Evolutionary conservation across 2,329 filamentous ascomycete genomes (phyloP).

Genomic region (Aschersonia sp.): DNA sequence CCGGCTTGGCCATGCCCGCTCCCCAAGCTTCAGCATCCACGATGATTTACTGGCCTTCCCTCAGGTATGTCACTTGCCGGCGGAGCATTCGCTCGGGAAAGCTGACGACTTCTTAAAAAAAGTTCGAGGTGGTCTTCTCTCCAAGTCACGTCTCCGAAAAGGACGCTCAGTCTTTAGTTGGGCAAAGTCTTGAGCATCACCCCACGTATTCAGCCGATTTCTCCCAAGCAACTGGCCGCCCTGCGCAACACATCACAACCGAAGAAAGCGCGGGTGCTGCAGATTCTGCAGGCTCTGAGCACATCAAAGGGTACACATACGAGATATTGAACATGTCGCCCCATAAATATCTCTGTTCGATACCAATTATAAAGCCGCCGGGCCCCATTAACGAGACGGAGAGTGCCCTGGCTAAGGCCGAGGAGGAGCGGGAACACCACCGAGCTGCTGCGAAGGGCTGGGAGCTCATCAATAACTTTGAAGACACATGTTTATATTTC

Average conservation of each 20-base stretch:
- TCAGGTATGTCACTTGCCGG: conserved; percentile 42
- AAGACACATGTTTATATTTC: conserved; percentile 71
- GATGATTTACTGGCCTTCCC: conserved; percentile 80
- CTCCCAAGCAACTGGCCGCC: conserved; percentile 22
- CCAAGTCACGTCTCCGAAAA: conserved; percentile 57
- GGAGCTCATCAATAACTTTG: conserved; percentile 64
- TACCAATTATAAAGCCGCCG: conserved; percentile 52
- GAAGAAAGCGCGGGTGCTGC: conserved; percentile 2
- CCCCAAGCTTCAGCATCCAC: conserved; percentile 63
- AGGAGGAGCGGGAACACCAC: conserved; percentile 66
- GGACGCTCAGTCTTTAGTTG: conserved; percentile 50
- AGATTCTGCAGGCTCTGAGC: conserved; percentile 17
- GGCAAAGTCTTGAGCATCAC: conserved; percentile 16
- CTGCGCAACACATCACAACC: conserved; percentile 4
- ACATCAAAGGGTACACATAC: conserved; percentile 26
- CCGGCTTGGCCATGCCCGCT: conserved; percentile 32
- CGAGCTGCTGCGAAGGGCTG: conserved; percentile 66
- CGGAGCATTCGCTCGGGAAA: neutral
- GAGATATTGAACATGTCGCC: conserved; percentile 61
- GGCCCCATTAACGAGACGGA: conserved; percentile 47
- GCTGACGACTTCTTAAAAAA: neutral
- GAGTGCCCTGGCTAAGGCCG: conserved; percentile 51
- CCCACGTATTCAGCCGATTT: conserved; percentile 25
- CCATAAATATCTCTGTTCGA: conserved; percentile 68
- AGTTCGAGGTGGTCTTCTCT: conserved; percentile 73